Base-by-base conservation (phyloP, 768 basidiomycete genomes). In the Suillus clintonianus region DNA sequence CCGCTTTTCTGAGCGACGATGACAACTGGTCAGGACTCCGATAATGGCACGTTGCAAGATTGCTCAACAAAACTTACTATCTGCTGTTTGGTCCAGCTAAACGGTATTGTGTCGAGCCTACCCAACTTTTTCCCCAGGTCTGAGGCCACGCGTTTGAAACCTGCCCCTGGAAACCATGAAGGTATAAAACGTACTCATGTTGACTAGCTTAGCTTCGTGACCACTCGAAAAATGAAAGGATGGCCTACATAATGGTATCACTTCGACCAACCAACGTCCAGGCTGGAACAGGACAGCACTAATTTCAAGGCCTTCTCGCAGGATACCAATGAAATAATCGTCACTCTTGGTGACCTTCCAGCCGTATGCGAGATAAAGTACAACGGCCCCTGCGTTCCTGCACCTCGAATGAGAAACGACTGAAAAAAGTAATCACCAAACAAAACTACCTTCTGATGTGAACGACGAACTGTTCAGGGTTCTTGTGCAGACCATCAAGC, bases 111-210 rank as follows among this genome's bases (percentile, higher is more conserved):
- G 2, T 69, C 27, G 0, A 59, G 1, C 30, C 59, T 61, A 6
- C 37, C 51, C n/a, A 63, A 1, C 27, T 70, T 65, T 27, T 17
- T 24, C 6, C 65, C 55, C 32, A 67, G 61, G 50, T 64, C 34
- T 13, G 45, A 57, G 9, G 68, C 68, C 32, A 11, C 63, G 30
- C 48, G 62, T 57, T 70, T 65, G 51, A 72, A 72, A 2, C 53
- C 59, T 2, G 67, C 69, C 17, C 69, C 65, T 9, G 71, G 71
- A 15, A 70, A 13, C 71, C 71, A 72, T 2, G 65, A 65, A 0
- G 71, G 71, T 13, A 72, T 41, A 27, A 56, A 56, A 56, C 55
- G 55, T 39, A 56, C 55, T 39, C 8, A 27, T 39, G 7, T 56
- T 39, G 24, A 15, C 15, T 39, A 24, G 34, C 24, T 39, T 3